Base-by-base conservation (phyloP, 2,329 filamentous ascomycete genomes). In the Periglandula ipomoeae region DNA sequence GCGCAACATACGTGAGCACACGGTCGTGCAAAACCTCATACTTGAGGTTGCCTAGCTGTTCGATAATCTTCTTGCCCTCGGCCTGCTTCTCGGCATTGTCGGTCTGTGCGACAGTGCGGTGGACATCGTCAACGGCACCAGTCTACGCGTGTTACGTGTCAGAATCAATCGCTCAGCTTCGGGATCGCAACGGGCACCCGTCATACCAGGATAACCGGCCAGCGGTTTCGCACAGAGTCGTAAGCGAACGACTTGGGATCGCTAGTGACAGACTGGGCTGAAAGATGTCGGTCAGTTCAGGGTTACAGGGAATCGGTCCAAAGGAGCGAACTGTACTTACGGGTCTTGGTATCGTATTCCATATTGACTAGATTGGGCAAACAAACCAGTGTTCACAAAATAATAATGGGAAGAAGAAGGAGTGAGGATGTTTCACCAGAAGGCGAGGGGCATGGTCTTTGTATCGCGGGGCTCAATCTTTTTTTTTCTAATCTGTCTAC, bases 1-100 rank as follows among this genome's bases (percentile, higher is more conserved):
- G 2, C 17, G 27, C 20, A 26, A 50, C 78, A 54, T 74, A 91
- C 87, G 78, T 84, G 58, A 97, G 68, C 54, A 79, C 72, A 39
- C 89, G 81, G 66, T 96, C 83, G 63, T 98, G 93, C 64, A 95
- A 87, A 40, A 97, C 71, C 69, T 97, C 91, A 69, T 97, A 96
- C 70, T 98, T 98, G 59, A 98, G 75, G 55, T 76, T 79, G 5
- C 84, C 85, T 11, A 98, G 75, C 56, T 85, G 78, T 62, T 86
- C 81, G 38, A 95, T 78, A 52, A 98, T 89, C 58, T 72, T 74
- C 73, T 96, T 96, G 59, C 93, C 93, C 66, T 97, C 93, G 22
- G 78, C 78, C 30, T 75, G 68, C 61, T 85, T 85, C 51, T 80
- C 75, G 9, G 81, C 67, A 46, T 88, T 80, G 32, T 77, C 72